Evolutionary conservation across 2,329 filamentous ascomycete species (phyloP).

Genomic region (Tolypocladium sp.): DNA sequence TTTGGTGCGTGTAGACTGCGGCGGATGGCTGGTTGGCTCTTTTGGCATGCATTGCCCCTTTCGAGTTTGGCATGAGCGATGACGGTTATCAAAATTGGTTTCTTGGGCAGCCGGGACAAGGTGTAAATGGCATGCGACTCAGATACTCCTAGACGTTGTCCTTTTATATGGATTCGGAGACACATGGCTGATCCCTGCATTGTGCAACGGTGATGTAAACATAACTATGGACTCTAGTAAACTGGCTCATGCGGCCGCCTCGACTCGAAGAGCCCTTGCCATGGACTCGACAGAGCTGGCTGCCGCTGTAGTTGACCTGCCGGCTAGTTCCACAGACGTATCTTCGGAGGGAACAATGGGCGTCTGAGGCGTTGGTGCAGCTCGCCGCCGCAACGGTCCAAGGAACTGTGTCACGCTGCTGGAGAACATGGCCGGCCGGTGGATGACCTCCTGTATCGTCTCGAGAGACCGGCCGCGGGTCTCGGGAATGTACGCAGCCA

Average conservation of each 20-base stretch:
- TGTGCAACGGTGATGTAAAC: background rate
- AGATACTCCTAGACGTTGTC: background rate
- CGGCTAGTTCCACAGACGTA: background rate
- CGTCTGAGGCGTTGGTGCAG: background rate
- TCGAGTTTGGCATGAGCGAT: background rate
- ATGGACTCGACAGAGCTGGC: background rate
- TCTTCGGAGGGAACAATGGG: background rate
- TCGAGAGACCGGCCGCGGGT: background rate
- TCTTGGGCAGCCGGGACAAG: background rate
- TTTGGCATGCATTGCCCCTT: background rate
- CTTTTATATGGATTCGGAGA: background rate
- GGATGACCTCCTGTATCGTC: background rate
- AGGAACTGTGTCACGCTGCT: background rate
- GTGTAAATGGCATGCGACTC: background rate
- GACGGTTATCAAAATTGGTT: background rate
- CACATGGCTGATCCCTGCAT: background rate
- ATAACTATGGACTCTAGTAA: background rate
- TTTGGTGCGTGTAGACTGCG: background rate
- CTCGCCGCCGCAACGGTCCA: background rate
- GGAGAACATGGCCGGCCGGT: background rate
- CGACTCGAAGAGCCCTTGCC: background rate
- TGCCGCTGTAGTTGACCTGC: background rate
- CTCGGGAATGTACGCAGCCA: background rate
- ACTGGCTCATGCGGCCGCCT: background rate
- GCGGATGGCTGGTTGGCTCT: background rate